Percentiles rank a stretch among this genome's conserved stretches.
Evolutionary conservation across 768 basidiomycete genomes (phyloP).

Genomic region (Tylopilus vinaceipallidus): DNA sequence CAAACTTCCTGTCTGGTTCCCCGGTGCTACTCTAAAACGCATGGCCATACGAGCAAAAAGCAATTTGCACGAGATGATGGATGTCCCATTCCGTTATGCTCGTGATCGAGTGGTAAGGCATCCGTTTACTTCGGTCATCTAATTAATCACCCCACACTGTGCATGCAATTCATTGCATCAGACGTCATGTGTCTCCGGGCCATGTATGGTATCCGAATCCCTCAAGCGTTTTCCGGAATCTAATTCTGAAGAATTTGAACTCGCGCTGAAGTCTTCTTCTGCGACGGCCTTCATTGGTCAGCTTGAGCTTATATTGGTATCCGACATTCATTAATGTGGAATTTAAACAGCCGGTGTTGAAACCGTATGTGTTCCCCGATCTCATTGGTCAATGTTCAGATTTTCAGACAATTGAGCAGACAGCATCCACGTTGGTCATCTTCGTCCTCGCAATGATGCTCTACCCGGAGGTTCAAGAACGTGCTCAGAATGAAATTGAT

Average conservation of each 20-base stretch:
- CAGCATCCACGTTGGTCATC: constrained; percentile 30
- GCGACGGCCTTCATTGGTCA: constrained; percentile 34
- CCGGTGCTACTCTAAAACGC: constrained; percentile 33
- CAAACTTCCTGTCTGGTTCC: constrained; percentile 34
- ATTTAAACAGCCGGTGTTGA: constrained; percentile 27
- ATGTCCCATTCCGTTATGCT: constrained; percentile 31
- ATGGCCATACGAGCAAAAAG: constrained; percentile 30
- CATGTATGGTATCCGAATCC: constrained; percentile 33
- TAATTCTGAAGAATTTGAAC: constrained; percentile 23
- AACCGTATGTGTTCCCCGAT: constrained; percentile 18
- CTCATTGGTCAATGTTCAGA: not conserved
- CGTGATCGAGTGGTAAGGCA: constrained; percentile 22
- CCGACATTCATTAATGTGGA: constrained; percentile 1
- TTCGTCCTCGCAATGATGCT: constrained; percentile 36
- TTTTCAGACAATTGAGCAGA: constrained; percentile 19
- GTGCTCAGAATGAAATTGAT: constrained; percentile 36
- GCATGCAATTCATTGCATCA: not conserved
- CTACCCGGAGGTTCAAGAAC: constrained; percentile 34
- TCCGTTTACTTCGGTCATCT: not conserved
- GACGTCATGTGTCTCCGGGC: constrained; percentile 22
- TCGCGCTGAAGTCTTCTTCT: constrained; percentile 30
- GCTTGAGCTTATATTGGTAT: not conserved
- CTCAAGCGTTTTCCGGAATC: constrained; percentile 17
- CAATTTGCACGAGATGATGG: constrained; percentile 28
- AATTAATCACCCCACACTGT: constrained; percentile 1